Evolutionary conservation across 2,329 filamentous ascomycete genomes (phyloP).

Genomic region (Alternaria angustiovoidea): DNA sequence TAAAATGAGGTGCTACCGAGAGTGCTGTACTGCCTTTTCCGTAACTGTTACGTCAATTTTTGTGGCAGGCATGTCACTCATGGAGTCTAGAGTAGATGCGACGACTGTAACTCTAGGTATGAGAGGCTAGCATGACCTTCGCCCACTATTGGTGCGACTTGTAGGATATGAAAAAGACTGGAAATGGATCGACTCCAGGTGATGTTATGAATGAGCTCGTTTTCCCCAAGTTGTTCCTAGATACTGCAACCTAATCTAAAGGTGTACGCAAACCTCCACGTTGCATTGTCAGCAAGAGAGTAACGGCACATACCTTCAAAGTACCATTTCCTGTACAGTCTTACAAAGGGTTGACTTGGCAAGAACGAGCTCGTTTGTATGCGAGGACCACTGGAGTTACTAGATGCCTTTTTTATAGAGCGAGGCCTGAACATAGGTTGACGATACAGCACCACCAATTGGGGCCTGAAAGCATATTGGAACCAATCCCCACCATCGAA

Average conservation of each 20-base stretch:
- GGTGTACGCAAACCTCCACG: too few relatives aligned
- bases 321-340: too few relatives aligned
- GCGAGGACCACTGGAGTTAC: background rate
- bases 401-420: background rate
- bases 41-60: background rate
- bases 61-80: background rate
- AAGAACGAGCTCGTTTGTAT: too few relatives aligned
- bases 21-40: background rate
- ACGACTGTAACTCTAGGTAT: background rate
- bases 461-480: too few relatives aligned
- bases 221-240: too few relatives aligned
- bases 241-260: too few relatives aligned
- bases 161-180: background rate
- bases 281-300: too few relatives aligned
- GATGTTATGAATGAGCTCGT: background rate
- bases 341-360: too few relatives aligned
- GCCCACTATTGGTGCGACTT: background rate
- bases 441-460: too few relatives aligned
- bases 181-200: background rate
- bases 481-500: too few relatives aligned
- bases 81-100: background rate
- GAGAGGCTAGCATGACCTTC: background rate
- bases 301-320: too few relatives aligned
- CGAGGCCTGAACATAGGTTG: fast-evolving
- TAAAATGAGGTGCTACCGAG: background rate